Evolutionary conservation across 208 protist genomes (phyloP).

Genomic region (Phytomonas francai): DNA sequence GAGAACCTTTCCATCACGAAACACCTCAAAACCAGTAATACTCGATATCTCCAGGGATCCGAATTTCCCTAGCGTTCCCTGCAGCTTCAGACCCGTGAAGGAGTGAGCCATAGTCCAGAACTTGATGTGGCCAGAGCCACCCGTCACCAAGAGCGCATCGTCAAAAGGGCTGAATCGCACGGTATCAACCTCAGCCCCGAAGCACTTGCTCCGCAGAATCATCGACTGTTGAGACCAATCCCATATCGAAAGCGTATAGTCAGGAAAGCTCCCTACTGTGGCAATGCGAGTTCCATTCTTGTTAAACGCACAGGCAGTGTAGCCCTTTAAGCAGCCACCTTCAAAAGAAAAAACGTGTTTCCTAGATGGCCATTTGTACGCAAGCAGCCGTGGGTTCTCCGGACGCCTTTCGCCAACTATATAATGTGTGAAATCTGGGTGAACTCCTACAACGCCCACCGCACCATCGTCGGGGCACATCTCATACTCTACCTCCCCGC

Average conservation of each 20-base stretch:
- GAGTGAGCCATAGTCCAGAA: constrained; percentile 98
- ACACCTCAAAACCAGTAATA: constrained; percentile 87
- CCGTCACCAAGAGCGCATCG: constrained; percentile 89
- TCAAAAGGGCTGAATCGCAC: constrained; percentile 91
- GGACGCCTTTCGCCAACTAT: constrained; percentile 68
- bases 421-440: constrained; percentile 31
- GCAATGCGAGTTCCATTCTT: constrained; percentile 85
- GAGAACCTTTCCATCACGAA: constrained; percentile 93
- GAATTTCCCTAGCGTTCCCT: constrained; percentile 96
- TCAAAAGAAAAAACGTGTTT: constrained; percentile 47
- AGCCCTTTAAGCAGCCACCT: constrained; percentile 80
- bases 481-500: constrained; percentile 30
- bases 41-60: constrained; percentile 96
- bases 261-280: constrained; percentile 90
- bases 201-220: constrained; percentile 94
- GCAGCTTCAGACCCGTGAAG: constrained; percentile 97
- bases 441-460: constrained; percentile 50
- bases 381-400: constrained; percentile 47
- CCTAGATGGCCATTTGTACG: constrained; percentile 78
- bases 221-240: constrained; percentile 87
- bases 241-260: constrained; percentile 96
- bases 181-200: constrained; percentile 91
- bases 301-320: constrained; percentile 85
- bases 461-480: constrained; percentile 39
- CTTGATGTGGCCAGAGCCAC: constrained; percentile 94